Conservation (phyloP, 1,284 basidiomycete species). For the Wallemia ichthyophaga region DNA sequence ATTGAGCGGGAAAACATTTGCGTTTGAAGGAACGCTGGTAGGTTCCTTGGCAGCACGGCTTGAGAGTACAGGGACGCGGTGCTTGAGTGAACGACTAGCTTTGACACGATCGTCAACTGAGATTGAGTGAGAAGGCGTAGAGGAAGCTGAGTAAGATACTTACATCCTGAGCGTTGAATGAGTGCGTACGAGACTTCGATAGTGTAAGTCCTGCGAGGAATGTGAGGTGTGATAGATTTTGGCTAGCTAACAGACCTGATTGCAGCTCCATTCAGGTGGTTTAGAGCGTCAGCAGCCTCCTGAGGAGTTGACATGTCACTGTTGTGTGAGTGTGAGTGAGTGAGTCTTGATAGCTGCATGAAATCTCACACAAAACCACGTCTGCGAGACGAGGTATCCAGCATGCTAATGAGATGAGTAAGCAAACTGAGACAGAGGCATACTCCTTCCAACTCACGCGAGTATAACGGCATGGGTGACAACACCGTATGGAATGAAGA, state of each 20-base stretch:
- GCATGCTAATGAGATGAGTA: background rate
- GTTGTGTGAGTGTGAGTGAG: background rate
- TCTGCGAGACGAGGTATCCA: background rate
- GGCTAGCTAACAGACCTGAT: background rate
- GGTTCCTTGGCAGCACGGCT: background rate
- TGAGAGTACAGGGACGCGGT: background rate
- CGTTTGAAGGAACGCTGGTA: background rate
- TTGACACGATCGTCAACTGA: background rate
- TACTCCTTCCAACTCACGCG: background rate
- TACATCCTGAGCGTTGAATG: background rate
- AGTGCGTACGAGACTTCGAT: conserved; percentile 1
- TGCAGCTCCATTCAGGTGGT: background rate
- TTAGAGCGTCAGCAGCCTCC: background rate
- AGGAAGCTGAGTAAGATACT: background rate
- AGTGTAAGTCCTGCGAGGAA: background rate
- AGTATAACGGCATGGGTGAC: conserved; percentile 1
- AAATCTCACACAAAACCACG: background rate
- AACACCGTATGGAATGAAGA: background rate
- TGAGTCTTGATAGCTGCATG: background rate
- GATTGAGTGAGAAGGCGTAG: background rate
- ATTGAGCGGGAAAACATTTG: background rate
- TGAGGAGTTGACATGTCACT: background rate
- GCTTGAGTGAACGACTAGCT: background rate
- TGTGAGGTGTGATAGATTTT: no score
- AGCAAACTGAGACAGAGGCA: background rate